These are phyloP conservation scores for Hygrophorus russula DNA, from an alignment of 768 basidiomycete genomes.

Conservation along the genomic window DNA sequence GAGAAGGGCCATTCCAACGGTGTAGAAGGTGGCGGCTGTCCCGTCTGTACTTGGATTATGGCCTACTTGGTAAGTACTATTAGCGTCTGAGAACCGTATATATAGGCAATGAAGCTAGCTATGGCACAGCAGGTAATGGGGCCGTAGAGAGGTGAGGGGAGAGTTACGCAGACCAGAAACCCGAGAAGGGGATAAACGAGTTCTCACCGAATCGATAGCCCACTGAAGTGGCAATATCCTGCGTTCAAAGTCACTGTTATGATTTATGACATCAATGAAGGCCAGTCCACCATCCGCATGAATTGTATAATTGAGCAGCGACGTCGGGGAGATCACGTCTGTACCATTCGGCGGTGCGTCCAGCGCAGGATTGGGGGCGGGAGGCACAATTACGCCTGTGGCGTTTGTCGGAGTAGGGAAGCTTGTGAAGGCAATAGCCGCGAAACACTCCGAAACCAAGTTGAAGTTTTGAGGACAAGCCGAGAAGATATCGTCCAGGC, in stretches of 20 bases:
- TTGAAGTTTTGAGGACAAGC: constrained; percentile 71
- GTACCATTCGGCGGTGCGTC: too few relatives aligned
- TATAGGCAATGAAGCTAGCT: constrained; percentile 1
- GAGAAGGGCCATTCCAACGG: constrained; percentile 70
- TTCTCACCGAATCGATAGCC: constrained; percentile 57
- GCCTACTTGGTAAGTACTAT: too few relatives aligned
- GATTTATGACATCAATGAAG: constrained; percentile 53
- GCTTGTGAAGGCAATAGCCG: constrained; percentile 49
- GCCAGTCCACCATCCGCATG: constrained; percentile 52
- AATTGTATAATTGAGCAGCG: constrained; percentile 70
- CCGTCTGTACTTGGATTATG: constrained; percentile 59
- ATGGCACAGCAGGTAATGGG: too few relatives aligned
- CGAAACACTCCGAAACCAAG: constrained; percentile 57
- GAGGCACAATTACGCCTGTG: too few relatives aligned
- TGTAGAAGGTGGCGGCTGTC: constrained; percentile 35
- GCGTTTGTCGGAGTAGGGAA: constrained; percentile 29
- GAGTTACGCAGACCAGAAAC: too few relatives aligned
- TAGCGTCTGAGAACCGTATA: not conserved
- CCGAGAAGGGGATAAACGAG: not conserved
- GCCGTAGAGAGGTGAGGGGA: too few relatives aligned
- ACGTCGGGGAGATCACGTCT: too few relatives aligned
- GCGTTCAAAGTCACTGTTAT: constrained; percentile 58
- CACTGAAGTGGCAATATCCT: constrained; percentile 65
- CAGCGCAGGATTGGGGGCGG: too few relatives aligned
- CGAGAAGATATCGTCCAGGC: constrained; percentile 36